Conservation (phyloP, 108 stramenopile species). For the Tribonema minus region DNA sequence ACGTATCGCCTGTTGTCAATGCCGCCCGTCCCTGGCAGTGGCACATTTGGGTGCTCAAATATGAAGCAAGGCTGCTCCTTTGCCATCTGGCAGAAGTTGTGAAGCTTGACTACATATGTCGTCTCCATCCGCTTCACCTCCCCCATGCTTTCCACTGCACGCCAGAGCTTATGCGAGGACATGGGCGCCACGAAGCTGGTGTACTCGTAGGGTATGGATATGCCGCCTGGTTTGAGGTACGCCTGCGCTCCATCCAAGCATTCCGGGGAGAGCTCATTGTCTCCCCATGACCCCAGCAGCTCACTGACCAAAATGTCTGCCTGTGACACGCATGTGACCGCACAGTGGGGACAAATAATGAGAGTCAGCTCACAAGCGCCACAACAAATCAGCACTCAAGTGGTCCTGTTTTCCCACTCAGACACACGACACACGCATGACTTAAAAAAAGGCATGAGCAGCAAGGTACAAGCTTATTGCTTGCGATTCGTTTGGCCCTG, state of each 20-base stretch:
- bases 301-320: conserved; percentile 92
- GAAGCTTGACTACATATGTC: conserved; percentile 89
- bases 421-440: no score
- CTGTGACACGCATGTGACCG: conserved; percentile 35
- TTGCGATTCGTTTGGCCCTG: no score
- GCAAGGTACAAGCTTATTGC: no score
- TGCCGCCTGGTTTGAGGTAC: conserved; percentile 65
- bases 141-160: conserved; percentile 69
- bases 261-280: conserved; percentile 96
- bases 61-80: conserved; percentile 72
- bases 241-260: conserved; percentile 89
- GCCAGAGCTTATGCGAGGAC: conserved; percentile 75
- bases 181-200: conserved; percentile 85
- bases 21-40: not conserved
- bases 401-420: no score
- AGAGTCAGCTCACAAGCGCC: no score
- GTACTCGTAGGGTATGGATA: conserved; percentile 64
- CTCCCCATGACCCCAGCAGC: conserved; percentile 91
- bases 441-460: no score
- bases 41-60: conserved; percentile 72
- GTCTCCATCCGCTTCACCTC: conserved; percentile 78
- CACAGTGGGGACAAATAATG: no score
- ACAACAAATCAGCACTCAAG: no score
- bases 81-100: conserved; percentile 79
- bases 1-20: conserved; percentile 52